Evolutionary conservation across 306 rosid genomes (phyloP), one percentile per base, ranked within the genome.

Genomic region (Heteromeles arbutifolia): DNA sequence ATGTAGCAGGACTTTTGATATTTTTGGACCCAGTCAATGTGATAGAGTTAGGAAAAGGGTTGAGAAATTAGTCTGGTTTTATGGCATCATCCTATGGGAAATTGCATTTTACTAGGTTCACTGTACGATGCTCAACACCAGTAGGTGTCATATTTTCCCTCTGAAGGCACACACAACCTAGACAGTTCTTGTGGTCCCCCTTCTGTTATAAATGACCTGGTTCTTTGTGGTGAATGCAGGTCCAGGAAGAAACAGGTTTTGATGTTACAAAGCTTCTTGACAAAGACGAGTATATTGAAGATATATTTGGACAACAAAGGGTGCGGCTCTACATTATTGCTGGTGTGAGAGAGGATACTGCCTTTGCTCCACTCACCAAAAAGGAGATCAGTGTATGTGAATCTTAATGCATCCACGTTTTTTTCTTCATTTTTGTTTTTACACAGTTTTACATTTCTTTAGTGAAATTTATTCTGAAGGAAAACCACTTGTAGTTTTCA

Each of bases 371-470:
- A 37, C 98, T 73, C 41, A 95, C 98, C 77, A 95, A 95, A 82
- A 95, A 95, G 85, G 98, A 95, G 88, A 95, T 95, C 90, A 95
- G 98, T 77, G 98, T 95, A 92, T 74, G 98, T 76, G 68, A 67
- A 82, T 77, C 67, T 68, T 76, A 54, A 4, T 29, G 50, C 25
- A 24, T 48, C 25, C 73, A 53, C 11, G 32, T 57, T 64, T 26
- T 26, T 70, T 77, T 6, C 45, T 5, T 57, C 28, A 64, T 31
- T 69, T 70, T 54, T 18, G 44, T 75, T 70, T 61, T 6, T 34
- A 26, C 48, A 29, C 53, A 22, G 45, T 21, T 28, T 22, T 9
- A 2, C 11, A 50, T 59, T 78, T 66, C 62, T 41, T 41, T 72
- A 21, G 53, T 57, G 26, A 15, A 57, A 56, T 29, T 32, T 54